Base-by-base conservation (phyloP, 768 basidiomycete genomes). In the Lenzites betulinus region DNA sequence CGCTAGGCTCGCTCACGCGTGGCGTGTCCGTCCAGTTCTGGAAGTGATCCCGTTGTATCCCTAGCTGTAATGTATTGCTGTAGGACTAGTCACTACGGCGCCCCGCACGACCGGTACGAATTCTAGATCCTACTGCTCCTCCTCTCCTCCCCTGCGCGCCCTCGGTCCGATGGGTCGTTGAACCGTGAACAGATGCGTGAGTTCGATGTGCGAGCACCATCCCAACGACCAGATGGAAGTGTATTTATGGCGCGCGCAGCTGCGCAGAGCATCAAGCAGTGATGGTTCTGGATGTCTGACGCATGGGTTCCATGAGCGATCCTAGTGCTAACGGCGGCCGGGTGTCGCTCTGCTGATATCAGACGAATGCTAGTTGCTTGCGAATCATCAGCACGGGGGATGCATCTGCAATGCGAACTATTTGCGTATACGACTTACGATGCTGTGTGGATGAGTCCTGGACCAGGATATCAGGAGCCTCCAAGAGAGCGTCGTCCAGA, bases 1-100 rank as follows among this genome's bases (percentile, higher is more conserved):
- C 30, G 49, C 48, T 39, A 57, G 49, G 44, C 44, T 25, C 3
- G 25, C 49, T 16, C 28, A 25, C 28, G 43, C 42, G 23, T 54
- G 53, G 53, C 53, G 23, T 15, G n/a, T 22, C 28, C 50, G 28
- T 41, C 36, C 38, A 52, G 22, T 33, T 11, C 30, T 33, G 30
- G 23, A 52, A 58, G 60, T 57, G 60, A 39, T 56, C 51, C 54
- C 50, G 43, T 57, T 62, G 62, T 63, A 63, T 63, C 62, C 57
- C 41, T 63, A 63, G 62, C 43, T 63, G 62, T 63, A 63, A 39
- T 46, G 23, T 59, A 52, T 53, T 35, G 28, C 25, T 58, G 61
- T 58, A 63, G 47, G 56, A 58, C 52, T 58, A 54, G n/a, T n/a
- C n/a, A n/a, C n/a, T n/a, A n/a, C n/a, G n/a, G n/a, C 49, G 47